Base-by-base conservation (phyloP, 768 basidiomycete species). In the Leccinum subtestaceum region DNA sequence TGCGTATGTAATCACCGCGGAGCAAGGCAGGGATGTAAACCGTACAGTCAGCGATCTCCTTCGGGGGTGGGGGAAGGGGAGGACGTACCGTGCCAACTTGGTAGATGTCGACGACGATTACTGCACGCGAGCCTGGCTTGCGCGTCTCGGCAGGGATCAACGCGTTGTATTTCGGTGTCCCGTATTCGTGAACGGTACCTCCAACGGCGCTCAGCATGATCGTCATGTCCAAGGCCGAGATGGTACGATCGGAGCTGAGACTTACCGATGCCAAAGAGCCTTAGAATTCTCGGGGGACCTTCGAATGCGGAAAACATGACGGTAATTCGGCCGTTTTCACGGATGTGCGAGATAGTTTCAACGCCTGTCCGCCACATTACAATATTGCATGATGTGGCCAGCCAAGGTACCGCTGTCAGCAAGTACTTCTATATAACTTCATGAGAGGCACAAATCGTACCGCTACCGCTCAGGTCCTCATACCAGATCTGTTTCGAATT, bases 391-490 rank as follows among this genome's bases (percentile, higher is more conserved):
- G 40, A 43, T 43, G 40, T 45, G 40, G 10, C 19, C 43, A 45
- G n/a, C 15, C 61, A 21, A 25, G 23, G 23, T 25, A 53, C 25
- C 6, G 17, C 21, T 45, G 12, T 62, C 19, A 52, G 52, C 34
- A 13, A 13, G 12, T 3, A 4, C 21, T 31, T 25, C 29, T 53
- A 17, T 19, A 19, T 45, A 45, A 45, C 5, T 45, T 11, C 19
- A 21, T 21, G 43, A 5, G 12, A 21, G 27, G n/a, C 19, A 74
- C 78, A 43, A 58, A 45, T 45, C 43, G 19, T 73, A 86, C 87
- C 87, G 60, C 85, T 84, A 9, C 88, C 88, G 15, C 82, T 84
- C 47, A 88, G 75, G 67, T 90, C 88, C 65, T 90, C 86, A 60
- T 90, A 90, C 88, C 88, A 89, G 2, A 86, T 83, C 70, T 74